Evolutionary conservation across 2,329 filamentous ascomycete species (phyloP), one percentile per base, ranked within the genome.

Genomic region (Cladophialophora bantiana): DNA sequence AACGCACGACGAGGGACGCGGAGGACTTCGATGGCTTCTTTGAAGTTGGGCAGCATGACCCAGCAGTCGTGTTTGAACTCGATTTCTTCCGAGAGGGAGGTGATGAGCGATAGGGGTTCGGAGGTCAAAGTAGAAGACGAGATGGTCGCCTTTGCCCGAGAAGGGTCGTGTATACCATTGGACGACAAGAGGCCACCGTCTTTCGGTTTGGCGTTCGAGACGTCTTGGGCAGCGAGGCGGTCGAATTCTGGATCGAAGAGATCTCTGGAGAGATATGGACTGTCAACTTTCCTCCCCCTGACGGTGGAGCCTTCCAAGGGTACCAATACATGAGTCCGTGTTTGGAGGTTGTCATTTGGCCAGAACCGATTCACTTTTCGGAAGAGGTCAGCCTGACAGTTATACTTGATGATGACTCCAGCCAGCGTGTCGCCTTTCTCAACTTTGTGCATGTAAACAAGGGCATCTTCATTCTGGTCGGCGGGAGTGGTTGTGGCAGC

Each of bases 391-490:
- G 93, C 89, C 69, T 91, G 88, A 77, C 94, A 98, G 73, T 92
- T 90, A 78, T 96, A 99, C 73, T 90, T 91, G 71, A 99, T 89
- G 60, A 95, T 90, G 59, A 99, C 89, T 2, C 95, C 94, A 1
- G 94, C 93, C 72, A 98, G 89, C 1, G 93, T 98, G 79, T 99
- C 95, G 53, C 86, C 86, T 13, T 89, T 86, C 73, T 89, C 86
- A 18, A 98, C 92, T 73, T 90, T 89, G 78, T 99, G 95, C 59
- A 98, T 84, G 77, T 98, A 99, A 18, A 94, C 94, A 69, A 98
- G 81, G 26, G 92, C 91, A 72, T 88, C 84, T 38, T 90, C 88
- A 38, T 88, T 84, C 59, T 89, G 85, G 10, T 76, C 74, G 35
- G 77, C 73, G 45, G 72, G 68, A 10, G 72, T 71, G n/a, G 69